Evolutionary conservation across 768 basidiomycete species (phyloP).

Genomic region (Paxillus involutus): DNA sequence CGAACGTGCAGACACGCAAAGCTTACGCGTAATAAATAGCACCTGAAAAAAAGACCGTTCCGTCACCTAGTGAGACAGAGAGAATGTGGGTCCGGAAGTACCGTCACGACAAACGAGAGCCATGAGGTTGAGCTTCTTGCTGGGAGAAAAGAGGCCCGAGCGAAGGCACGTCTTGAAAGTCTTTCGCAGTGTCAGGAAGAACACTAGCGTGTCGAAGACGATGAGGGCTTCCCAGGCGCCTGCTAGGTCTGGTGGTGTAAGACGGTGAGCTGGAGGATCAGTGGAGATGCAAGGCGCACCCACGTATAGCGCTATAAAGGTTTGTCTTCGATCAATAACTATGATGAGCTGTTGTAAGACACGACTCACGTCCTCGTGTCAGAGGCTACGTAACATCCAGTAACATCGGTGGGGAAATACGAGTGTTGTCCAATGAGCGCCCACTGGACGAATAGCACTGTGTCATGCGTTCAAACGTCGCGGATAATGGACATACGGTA

Average conservation of each 20-base stretch:
- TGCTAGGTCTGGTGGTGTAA: constrained; percentile 22
- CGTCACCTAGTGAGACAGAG: background rate
- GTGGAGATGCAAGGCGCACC: background rate
- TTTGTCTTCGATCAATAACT: background rate
- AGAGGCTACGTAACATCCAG: constrained; percentile 28
- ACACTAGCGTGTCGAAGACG: constrained; percentile 47
- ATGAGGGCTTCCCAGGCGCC: constrained; percentile 52
- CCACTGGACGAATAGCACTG: constrained; percentile 33
- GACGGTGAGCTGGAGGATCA: background rate
- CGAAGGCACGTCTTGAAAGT: constrained; percentile 38
- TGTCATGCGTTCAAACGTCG: background rate
- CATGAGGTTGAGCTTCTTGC: constrained; percentile 35
- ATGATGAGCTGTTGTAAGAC: background rate
- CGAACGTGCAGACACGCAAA: background rate
- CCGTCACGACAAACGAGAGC: constrained; percentile 50
- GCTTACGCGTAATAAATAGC: constrained; percentile 57
- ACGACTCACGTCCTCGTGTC: constrained; percentile 1
- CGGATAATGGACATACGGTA: constrained; percentile 33
- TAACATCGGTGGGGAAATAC: constrained; percentile 16
- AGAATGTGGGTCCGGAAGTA: constrained; percentile 22
- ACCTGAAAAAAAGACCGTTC: constrained; percentile 30
- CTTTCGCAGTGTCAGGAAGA: constrained; percentile 47
- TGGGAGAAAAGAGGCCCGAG: constrained; percentile 16
- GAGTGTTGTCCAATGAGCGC: constrained; percentile 40
- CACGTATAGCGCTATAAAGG: constrained; percentile 4